Evolutionary conservation across 805 yeast genomes (phyloP).

Genomic region (Metschnikowia borealis): DNA sequence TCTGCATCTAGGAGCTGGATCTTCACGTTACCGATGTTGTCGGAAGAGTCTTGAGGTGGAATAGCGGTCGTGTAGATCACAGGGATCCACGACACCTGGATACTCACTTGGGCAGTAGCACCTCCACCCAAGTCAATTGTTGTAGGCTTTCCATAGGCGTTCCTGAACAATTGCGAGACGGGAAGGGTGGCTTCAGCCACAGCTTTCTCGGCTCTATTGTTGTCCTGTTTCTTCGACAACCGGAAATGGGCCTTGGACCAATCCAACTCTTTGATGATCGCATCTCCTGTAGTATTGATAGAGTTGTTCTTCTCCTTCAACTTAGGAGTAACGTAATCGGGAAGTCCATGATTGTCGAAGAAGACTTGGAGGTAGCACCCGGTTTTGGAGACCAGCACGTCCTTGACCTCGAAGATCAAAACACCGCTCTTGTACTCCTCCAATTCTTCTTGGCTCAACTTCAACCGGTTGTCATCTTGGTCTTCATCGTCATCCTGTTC

Average conservation of each 20-base stretch:
- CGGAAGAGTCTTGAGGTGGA: slow-evolving; percentile 71
- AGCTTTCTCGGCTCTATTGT: slow-evolving; percentile 53
- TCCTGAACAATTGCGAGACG: slow-evolving; percentile 59
- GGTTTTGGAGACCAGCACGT: slow-evolving; percentile 51
- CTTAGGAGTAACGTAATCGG: slow-evolving; percentile 55
- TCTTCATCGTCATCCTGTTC: slow-evolving; percentile 32
- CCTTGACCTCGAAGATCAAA: slow-evolving; percentile 60
- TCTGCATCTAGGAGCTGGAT: slow-evolving; percentile 62
- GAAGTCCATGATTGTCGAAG: slow-evolving; percentile 71
- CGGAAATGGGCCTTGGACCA: slow-evolving; percentile 65
- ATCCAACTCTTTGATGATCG: slow-evolving; percentile 70
- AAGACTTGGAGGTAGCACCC: slow-evolving; percentile 68
- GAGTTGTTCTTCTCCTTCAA: slow-evolving; percentile 40
- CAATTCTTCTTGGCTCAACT: slow-evolving; percentile 56
- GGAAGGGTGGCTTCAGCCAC: slow-evolving; percentile 64
- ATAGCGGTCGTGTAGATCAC: slow-evolving; percentile 48
- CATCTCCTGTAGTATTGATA: slow-evolving; percentile 59
- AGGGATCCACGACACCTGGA: slow-evolving; percentile 79
- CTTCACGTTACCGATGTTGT: slow-evolving; percentile 67
- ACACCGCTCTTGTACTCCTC: slow-evolving; percentile 68
- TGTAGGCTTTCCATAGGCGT: slow-evolving; percentile 60
- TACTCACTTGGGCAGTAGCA: slow-evolving; percentile 47
- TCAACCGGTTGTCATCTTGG: slow-evolving; percentile 29
- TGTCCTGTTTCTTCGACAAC: slow-evolving; percentile 50
- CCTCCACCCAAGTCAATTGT: slow-evolving; percentile 53